Percentiles rank a stretch among this genome's conserved stretches.
Conservation (phyloP, 306 rosid species). For the Vigna hirtella region DNA sequence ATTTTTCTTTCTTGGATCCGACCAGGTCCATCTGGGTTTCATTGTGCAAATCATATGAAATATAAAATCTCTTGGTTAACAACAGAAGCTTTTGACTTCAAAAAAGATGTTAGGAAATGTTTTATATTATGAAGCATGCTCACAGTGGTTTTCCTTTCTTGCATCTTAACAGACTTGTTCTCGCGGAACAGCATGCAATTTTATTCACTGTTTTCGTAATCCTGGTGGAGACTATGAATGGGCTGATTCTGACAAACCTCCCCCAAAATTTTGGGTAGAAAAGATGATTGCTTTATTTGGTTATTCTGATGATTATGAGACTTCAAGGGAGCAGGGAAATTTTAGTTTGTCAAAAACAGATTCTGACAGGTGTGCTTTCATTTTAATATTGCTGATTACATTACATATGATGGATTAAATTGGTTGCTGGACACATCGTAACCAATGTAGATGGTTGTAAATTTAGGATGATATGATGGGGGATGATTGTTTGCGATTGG, state of each 20-base stretch:
- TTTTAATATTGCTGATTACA: not conserved
- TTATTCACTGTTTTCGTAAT: conserved; percentile 92
- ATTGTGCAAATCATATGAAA: conserved; percentile 36
- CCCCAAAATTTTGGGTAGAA: conserved; percentile 82
- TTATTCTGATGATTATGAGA: conserved; percentile 60
- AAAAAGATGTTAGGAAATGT: conserved; percentile 28
- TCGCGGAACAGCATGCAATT: conserved; percentile 90
- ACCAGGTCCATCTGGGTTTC: conserved; percentile 12
- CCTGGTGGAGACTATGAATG: conserved; percentile 98
- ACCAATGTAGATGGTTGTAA: conserved; percentile 17
- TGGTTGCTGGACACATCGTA: conserved; percentile 28
- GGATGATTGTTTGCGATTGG: not conserved
- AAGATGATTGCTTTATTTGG: conserved; percentile 86
- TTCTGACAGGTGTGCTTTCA: conserved; percentile 61
- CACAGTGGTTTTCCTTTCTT: conserved; percentile 23
- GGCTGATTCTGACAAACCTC: conserved; percentile 91
- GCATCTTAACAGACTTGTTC: conserved; percentile 77
- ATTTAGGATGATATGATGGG: conserved; percentile 22
- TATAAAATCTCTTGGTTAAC: conserved; percentile 36
- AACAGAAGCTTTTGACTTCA: conserved; percentile 14
- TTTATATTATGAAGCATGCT: conserved; percentile 21
- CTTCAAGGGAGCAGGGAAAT: conserved; percentile 47
- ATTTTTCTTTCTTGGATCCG: conserved; percentile 33
- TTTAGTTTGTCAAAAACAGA: conserved; percentile 38
- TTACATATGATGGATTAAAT: conserved; percentile 25